phyloP scores from a whole-genome alignment of 129 eudicot species.

The Escallonia rubra region DNA sequence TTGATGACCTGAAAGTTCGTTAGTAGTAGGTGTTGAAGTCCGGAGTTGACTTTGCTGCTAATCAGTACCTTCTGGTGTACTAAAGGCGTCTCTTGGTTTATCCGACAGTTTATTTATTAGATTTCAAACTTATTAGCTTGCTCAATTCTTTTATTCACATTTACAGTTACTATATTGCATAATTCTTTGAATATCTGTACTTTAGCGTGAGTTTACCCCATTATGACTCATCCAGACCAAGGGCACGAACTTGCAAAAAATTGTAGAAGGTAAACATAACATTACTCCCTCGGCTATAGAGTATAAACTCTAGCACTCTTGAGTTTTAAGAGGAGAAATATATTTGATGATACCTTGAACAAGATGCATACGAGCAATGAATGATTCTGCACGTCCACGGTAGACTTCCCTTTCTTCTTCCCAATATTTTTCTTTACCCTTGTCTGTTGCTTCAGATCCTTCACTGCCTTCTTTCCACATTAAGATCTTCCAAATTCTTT shows the following conservation, averaged over 20 bases:
- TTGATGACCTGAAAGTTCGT: no score
- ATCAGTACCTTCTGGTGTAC: no score
- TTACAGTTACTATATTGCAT: no score
- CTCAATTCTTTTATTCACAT: no score
- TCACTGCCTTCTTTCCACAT: slow-evolving; percentile 72
- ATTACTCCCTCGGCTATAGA: not conserved
- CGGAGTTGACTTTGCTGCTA: no score
- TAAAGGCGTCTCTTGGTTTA: no score
- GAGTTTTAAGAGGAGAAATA: not conserved
- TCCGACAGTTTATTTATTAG: no score
- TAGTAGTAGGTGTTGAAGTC: no score
- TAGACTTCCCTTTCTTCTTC: slow-evolving; percentile 83
- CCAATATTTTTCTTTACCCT: slow-evolving; percentile 86
- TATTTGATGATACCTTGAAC: slow-evolving; percentile 69
- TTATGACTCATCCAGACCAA: no score
- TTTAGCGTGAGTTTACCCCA: not conserved
- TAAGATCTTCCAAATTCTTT: slow-evolving; percentile 75
- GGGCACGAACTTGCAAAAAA: not conserved
- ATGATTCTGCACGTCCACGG: slow-evolving; percentile 87
- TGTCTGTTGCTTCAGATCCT: slow-evolving; percentile 48
- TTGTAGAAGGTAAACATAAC: not conserved
- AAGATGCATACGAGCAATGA: slow-evolving; percentile 95
- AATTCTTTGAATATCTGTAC: no score
- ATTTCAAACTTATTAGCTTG: no score
- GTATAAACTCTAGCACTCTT: slow-evolving; percentile 22